Evolutionary conservation across 176 grass and related monocot species (phyloP).

Genomic region (Thalia dealbata): DNA sequence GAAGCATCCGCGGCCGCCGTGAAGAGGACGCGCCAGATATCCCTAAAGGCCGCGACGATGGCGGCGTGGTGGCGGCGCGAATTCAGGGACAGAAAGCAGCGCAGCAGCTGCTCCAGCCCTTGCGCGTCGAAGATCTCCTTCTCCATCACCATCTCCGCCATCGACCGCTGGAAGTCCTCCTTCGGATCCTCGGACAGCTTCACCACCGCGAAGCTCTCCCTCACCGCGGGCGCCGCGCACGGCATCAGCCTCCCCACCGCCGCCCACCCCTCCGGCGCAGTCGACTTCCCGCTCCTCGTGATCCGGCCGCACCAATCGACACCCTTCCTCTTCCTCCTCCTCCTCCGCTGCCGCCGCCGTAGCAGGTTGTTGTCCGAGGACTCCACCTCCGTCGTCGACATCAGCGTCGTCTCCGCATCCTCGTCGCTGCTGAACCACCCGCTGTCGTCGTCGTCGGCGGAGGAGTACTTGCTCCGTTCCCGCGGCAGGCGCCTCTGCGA

Average conservation of each 20-base stretch:
- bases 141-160: constrained; percentile 81
- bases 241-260: not conserved
- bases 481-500: not conserved
- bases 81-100: constrained; percentile 77
- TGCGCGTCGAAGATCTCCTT: constrained; percentile 64
- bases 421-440: constrained; percentile 68
- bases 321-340: not conserved
- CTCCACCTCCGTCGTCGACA: constrained; percentile 26
- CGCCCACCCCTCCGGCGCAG: not conserved
- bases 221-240: constrained; percentile 13
- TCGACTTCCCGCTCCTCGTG: not conserved
- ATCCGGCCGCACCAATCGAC: not conserved
- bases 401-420: constrained; percentile 1
- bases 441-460: constrained; percentile 35
- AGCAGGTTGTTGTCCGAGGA: constrained; percentile 31
- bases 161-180: constrained; percentile 70
- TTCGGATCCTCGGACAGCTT: constrained; percentile 76
- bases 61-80: constrained; percentile 43
- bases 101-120: constrained; percentile 63
- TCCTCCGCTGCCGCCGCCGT: too few relatives aligned
- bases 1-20: not conserved
- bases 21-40: constrained; percentile 74
- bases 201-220: constrained; percentile 65
- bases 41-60: constrained; percentile 63
- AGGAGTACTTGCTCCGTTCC: not conserved